These are phyloP conservation scores for Colletotrichum theobromicola DNA, from an alignment of 2,329 filamentous ascomycete species.

Conservation along the genomic window DNA sequence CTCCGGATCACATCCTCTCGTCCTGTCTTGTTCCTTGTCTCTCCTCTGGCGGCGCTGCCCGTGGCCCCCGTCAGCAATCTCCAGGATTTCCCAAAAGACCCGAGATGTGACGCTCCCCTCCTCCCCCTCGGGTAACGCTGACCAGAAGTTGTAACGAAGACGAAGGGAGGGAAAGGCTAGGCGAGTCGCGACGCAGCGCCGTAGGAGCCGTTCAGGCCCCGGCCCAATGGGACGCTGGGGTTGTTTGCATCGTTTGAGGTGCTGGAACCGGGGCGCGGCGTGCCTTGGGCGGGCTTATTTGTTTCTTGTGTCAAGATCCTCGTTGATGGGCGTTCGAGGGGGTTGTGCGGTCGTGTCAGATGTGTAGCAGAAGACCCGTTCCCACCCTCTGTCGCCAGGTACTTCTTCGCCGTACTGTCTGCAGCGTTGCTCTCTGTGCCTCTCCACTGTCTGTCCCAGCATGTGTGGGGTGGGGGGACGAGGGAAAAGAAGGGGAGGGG, in stretches of 20 bases:
- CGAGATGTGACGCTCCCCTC: background rate
- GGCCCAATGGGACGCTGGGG: background rate
- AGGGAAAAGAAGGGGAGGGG: background rate
- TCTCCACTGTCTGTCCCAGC: background rate
- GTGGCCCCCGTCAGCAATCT: background rate
- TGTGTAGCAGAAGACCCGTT: constrained; percentile 16
- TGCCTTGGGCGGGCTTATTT: background rate
- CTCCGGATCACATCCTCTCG: background rate
- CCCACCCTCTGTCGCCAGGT: background rate
- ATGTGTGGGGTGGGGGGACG: background rate
- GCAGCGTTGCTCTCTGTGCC: background rate
- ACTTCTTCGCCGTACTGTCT: background rate
- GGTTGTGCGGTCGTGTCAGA: constrained; percentile 21
- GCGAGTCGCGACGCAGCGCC: background rate
- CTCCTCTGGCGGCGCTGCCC: background rate
- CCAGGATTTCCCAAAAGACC: background rate
- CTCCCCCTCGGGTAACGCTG: background rate
- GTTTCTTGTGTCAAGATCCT: constrained; percentile 16
- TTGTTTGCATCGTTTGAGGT: constrained; percentile 4
- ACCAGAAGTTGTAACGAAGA: background rate
- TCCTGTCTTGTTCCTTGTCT: background rate
- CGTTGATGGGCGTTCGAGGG: background rate
- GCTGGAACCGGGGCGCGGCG: background rate
- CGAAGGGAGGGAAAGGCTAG: background rate
- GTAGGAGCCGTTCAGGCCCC: background rate